Evolutionary conservation across 495 filamentous ascomycete species (phyloP).

Genomic region (Penicillium silybi): DNA sequence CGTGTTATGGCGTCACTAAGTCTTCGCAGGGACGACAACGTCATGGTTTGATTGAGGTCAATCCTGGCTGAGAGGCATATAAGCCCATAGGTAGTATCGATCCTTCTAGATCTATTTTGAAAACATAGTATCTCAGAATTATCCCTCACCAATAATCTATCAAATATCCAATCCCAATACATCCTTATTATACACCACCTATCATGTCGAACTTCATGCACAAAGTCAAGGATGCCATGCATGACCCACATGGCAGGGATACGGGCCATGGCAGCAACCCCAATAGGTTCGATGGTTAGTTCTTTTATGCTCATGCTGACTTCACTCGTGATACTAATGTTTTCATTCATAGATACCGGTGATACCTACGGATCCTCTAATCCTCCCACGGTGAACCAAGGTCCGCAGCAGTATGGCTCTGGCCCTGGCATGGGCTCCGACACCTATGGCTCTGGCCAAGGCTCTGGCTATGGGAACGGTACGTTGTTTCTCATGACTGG

Average conservation of each 20-base stretch:
- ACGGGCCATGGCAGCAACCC: neutral
- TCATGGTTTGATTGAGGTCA: neutral
- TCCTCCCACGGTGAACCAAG: neutral
- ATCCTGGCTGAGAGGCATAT: neutral
- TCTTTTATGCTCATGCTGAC: too few relatives aligned
- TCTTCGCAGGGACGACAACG: neutral
- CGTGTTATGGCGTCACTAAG: neutral
- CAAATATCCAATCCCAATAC: neutral
- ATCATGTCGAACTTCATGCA: constrained; percentile 62
- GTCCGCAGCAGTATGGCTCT: neutral
- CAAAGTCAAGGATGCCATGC: constrained; percentile 64
- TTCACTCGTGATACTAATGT: too few relatives aligned
- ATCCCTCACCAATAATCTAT: neutral
- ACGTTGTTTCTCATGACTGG: too few relatives aligned
- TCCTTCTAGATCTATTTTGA: neutral
- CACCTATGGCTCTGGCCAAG: neutral
- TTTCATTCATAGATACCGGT: too few relatives aligned
- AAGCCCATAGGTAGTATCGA: neutral
- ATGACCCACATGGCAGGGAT: constrained; percentile 17
- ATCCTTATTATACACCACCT: neutral
- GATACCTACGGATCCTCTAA: constrained; percentile 3
- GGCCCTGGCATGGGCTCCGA: neutral
- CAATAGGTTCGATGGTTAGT: neutral
- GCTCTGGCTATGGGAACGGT: too few relatives aligned
- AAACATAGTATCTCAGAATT: neutral